Evolutionary conservation across 1,139 yeast species (phyloP), one percentile per base, ranked within the genome.

Genomic region (Suhomyces wounanorum): DNA sequence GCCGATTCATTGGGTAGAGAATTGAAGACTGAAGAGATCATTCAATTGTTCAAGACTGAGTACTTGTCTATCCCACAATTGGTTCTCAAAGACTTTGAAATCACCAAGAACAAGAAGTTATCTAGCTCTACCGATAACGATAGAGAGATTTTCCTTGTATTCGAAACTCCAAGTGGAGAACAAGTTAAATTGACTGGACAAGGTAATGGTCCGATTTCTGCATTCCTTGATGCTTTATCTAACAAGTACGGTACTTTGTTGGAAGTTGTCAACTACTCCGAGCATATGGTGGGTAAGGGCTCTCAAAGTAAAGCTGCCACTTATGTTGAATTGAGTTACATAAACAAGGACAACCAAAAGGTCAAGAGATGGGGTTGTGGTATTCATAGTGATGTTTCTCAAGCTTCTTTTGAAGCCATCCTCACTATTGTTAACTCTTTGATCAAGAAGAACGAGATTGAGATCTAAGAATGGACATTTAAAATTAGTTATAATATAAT

Each of bases 151-250:
- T 40, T 43, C 47, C 53, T 55, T 28, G 58, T 51, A 13, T 47
- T 59, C 36, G 58, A 61, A 39, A 74, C 77, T 10, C 58, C 63
- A 8, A 51, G 63, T 41, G 69, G 68, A 16, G 51, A 62, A 40
- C 52, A 52, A n/a, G 61, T 65, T 17, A 50, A 54, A 38, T 62
- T 75, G 45, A 44, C 51, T 23, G 81, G 81, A 53, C 56, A 61
- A 42, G 81, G 81, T 53, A 76, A 76, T 59, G 81, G 81, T 48
- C 81, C 81, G 39, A 77, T 77, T 53, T 76, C 81, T 40, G 75
- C 81, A 6, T 77, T 76, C 57, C 67, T 73, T 50, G 73, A 73
- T 55, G 80, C 79, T 14, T 65, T 77, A 44, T 66, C 73, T 43
- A 60, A 59, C 48, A 62, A 66, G 52, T 68, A 66, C 48, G 73